phyloP scores from a whole-genome alignment of 192 early-diverging fungal genomes.

The Backusella psychrophila region DNA sequence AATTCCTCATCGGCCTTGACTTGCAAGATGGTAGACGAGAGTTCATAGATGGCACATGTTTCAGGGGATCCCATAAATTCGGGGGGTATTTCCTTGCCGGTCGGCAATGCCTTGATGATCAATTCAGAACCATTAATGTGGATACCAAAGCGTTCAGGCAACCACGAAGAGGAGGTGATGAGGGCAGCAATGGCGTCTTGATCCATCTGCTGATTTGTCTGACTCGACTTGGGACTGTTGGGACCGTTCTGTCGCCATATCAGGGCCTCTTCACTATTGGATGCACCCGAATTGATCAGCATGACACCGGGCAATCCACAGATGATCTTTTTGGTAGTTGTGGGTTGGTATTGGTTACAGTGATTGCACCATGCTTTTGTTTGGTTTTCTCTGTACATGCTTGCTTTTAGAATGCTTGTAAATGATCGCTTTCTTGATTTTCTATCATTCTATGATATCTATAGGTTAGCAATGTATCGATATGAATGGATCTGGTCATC shows the following conservation, averaged over 20 bases:
- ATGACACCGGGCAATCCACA: constrained; percentile 69
- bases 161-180: constrained; percentile 35
- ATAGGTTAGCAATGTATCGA: neutral
- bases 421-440: constrained; percentile 39
- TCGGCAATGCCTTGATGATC: constrained; percentile 29
- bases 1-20: constrained; percentile 54
- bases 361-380: constrained; percentile 85
- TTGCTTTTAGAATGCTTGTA: constrained; percentile 49
- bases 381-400: constrained; percentile 62
- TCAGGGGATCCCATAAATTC: constrained; percentile 28
- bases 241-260: constrained; percentile 47
- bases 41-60: constrained; percentile 58
- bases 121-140: constrained; percentile 32
- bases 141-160: constrained; percentile 40
- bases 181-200: constrained; percentile 16
- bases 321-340: constrained; percentile 67
- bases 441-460: constrained; percentile 6
- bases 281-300: constrained; percentile 75
- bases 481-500: neutral
- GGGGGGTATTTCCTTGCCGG: constrained; percentile 17
- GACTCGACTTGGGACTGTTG: constrained; percentile 17
- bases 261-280: constrained; percentile 48
- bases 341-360: constrained; percentile 84
- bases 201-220: neutral
- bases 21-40: constrained; percentile 57